Evolutionary conservation across 2,329 filamentous ascomycete genomes (phyloP), one percentile per base, ranked within the genome.

Genomic region (Fusarium verticillioides): DNA sequence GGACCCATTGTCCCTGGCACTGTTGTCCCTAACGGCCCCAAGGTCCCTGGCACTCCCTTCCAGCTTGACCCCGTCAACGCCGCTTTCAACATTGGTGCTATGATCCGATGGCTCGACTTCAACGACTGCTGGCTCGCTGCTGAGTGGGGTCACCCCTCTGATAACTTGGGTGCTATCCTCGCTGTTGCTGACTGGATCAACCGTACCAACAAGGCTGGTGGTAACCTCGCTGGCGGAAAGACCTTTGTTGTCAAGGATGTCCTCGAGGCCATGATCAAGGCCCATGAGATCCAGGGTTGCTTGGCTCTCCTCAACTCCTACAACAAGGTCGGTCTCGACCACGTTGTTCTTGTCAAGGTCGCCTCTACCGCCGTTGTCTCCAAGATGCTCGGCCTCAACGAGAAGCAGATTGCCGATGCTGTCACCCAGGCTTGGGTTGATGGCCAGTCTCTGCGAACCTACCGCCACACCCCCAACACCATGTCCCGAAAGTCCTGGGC

Each of bases 401-500:
- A 97, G 87, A 89, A 90, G 82, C 95, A 98, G 88, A 98, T 96
- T 61, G 94, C 95, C 80, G 96, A 97, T 83, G 96, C 95, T 75
- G 93, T 99, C 79, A 96, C 95, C 66, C 96, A 99, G 85, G 96
- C 96, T 64, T 99, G 95, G 93, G 95, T 97, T 72, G 96, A 99
- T 82, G 96, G 96, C 63, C 96, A 98, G 87, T 93, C 91, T 81
- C 89, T 99, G 86, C 93, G 96, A 76, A 99, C 96, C 70, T 99
- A 99, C 90, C 91, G 96, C 79, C 96, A 99, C 87, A 91, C 94
- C 57, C 96, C 96, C 79, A 99, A 99, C 89, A 98, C 96, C 87
- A 99, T 99, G 96, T 98, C 95, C 68, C 92, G 96, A 82, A 99
- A 99, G 89, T 98, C 95, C 21, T 99, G 96, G 96, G 96, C 96